A percentile compares a stretch with the other conserved stretches of the same genome.
phyloP scores from a whole-genome alignment of 345 rosid genomes.

The Hirschfeldia incana region DNA sequence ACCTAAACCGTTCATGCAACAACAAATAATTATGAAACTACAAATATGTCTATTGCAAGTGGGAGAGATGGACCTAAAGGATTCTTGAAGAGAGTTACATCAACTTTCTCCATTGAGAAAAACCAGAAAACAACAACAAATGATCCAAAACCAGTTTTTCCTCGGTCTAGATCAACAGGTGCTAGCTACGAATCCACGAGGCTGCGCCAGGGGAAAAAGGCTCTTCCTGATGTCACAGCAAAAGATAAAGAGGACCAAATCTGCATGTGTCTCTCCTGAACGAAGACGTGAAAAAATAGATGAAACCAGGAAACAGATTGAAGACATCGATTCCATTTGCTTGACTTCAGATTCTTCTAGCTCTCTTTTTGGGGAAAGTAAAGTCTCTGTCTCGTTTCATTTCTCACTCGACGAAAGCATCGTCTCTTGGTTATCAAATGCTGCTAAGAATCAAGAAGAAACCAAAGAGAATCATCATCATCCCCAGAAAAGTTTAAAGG shows the following conservation, averaged over 20 bases:
- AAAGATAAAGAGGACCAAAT: neutral
- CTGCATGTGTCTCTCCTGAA: neutral
- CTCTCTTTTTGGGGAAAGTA: neutral
- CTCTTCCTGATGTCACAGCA: neutral
- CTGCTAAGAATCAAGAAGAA: neutral
- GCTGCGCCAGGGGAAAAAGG: neutral
- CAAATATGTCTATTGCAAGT: slow-evolving; percentile 23
- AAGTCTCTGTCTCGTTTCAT: neutral
- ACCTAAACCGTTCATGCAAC: no score
- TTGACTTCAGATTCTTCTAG: neutral
- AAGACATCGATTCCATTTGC: neutral
- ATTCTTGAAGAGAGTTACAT: slow-evolving; percentile 28
- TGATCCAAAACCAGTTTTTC: neutral
- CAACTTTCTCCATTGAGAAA: slow-evolving; percentile 32
- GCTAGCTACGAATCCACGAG: neutral
- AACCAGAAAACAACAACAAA: slow-evolving; percentile 22
- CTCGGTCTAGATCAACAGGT: neutral
- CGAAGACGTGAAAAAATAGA: neutral
- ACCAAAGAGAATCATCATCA: neutral
- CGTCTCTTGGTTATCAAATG: neutral
- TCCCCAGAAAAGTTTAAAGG: neutral
- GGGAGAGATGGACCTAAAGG: slow-evolving; percentile 30
- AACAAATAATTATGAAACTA: no score
- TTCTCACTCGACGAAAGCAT: neutral
- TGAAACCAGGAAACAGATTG: neutral